phyloP scores from a whole-genome alignment of 176 grass and related monocot genomes.

The Aegilops bicornis region DNA sequence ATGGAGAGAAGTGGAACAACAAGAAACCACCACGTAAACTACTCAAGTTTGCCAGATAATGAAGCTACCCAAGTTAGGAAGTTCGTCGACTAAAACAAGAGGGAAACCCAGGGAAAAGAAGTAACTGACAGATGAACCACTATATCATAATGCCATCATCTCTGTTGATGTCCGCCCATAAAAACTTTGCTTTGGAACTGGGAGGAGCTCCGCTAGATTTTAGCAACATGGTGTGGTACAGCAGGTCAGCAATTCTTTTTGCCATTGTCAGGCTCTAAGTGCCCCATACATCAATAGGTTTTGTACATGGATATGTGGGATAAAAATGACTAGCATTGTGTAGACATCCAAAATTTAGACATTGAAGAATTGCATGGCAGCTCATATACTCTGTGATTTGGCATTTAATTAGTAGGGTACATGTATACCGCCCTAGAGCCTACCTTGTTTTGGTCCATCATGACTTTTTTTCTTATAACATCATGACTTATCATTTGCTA shows the following conservation, averaged over 20 bases:
- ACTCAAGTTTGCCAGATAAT: background rate
- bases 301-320: background rate
- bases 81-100: background rate
- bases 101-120: background rate
- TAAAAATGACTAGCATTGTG: background rate
- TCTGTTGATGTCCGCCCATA: background rate
- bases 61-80: conserved; percentile 1
- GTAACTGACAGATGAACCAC: background rate
- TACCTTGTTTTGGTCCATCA: background rate
- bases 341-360: background rate
- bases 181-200: conserved; percentile 13
- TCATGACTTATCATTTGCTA: background rate
- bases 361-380: background rate
- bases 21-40: background rate
- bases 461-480: background rate
- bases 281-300: background rate
- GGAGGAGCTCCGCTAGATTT: background rate
- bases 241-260: background rate
- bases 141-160: background rate
- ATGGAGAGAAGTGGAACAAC: background rate
- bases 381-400: conserved; percentile 14
- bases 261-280: background rate
- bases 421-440: background rate
- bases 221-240: background rate
- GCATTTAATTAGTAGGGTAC: conserved; percentile 9